A percentile compares a stretch with the other conserved stretches of the same genome.
phyloP scores from a whole-genome alignment of 176 grass and related monocot species.

The Stipa capillata region DNA sequence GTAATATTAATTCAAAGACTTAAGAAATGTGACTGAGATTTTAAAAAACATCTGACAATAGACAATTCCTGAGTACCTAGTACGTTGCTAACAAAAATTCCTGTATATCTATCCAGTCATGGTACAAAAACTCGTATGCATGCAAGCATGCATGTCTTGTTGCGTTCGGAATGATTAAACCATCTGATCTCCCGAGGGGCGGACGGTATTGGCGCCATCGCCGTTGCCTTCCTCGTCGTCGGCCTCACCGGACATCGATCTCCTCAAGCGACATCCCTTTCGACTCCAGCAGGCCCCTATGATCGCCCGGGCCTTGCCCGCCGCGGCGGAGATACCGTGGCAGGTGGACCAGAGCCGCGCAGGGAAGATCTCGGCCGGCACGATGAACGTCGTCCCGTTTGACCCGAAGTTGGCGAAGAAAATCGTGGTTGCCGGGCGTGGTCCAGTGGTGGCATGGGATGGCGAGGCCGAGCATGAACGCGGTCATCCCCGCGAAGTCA shows the following conservation, averaged over 20 bases:
- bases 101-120: too few species aligned
- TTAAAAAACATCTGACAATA: too few species aligned
- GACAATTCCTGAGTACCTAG: too few species aligned
- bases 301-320: constrained; percentile 79
- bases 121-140: not conserved
- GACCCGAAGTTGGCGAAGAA: constrained; percentile 94
- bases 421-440: constrained; percentile 40
- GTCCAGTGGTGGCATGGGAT: constrained; percentile 61
- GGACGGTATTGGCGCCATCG: not conserved
- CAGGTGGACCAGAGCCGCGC: constrained; percentile 67
- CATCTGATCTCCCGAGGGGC: not conserved
- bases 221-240: not conserved
- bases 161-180: not conserved
- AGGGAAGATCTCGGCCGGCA: constrained; percentile 56
- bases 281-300: constrained; percentile 56
- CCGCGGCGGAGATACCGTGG: constrained; percentile 61
- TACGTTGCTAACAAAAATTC: not conserved
- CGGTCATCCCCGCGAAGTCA: constrained; percentile 57
- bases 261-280: constrained; percentile 66
- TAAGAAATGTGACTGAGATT: too few species aligned
- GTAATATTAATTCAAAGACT: too few species aligned
- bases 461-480: constrained; percentile 60
- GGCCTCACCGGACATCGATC: constrained; percentile 39
- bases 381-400: constrained; percentile 71
- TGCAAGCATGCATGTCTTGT: not conserved